phyloP scores from a whole-genome alignment of 257 asterid species.

The Misopates orontium region DNA sequence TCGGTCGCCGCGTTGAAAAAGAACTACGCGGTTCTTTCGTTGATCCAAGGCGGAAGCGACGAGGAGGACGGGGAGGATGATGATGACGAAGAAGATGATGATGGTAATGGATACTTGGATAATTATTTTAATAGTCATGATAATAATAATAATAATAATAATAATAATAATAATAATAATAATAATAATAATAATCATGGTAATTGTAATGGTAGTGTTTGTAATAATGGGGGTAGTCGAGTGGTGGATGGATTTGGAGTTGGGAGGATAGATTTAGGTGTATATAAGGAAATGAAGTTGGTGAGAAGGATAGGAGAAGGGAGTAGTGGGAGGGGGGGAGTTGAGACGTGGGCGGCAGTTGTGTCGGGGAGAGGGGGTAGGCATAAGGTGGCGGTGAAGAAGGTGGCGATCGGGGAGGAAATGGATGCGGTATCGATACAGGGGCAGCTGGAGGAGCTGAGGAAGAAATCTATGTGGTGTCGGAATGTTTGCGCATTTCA shows the following conservation, averaged over 20 bases:
- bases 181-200: no score
- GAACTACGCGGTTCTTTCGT: slow-evolving; percentile 75
- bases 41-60: slow-evolving; percentile 67
- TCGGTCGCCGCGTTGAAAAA: slow-evolving; percentile 79
- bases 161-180: slow-evolving; percentile 16
- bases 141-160: slow-evolving; percentile 13
- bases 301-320: slow-evolving; percentile 69
- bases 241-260: slow-evolving; percentile 44
- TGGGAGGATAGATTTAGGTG: slow-evolving; percentile 65
- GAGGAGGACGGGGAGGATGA: slow-evolving; percentile 75
- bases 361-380: slow-evolving; percentile 57
- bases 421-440: slow-evolving; percentile 82
- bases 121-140: neutral
- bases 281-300: slow-evolving; percentile 67
- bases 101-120: slow-evolving; percentile 20
- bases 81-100: slow-evolving; percentile 40
- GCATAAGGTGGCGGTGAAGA: slow-evolving; percentile 86
- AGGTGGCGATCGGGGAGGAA: slow-evolving; percentile 56
- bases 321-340: slow-evolving; percentile 49
- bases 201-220: slow-evolving; percentile 25
- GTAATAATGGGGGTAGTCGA: slow-evolving; percentile 38
- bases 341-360: slow-evolving; percentile 78
- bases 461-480: slow-evolving; percentile 92
- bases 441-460: slow-evolving; percentile 82
- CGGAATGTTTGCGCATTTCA: slow-evolving; percentile 92